Base-by-base conservation (phyloP, 2,329 filamentous ascomycete species). In the Neonectria hederae region DNA sequence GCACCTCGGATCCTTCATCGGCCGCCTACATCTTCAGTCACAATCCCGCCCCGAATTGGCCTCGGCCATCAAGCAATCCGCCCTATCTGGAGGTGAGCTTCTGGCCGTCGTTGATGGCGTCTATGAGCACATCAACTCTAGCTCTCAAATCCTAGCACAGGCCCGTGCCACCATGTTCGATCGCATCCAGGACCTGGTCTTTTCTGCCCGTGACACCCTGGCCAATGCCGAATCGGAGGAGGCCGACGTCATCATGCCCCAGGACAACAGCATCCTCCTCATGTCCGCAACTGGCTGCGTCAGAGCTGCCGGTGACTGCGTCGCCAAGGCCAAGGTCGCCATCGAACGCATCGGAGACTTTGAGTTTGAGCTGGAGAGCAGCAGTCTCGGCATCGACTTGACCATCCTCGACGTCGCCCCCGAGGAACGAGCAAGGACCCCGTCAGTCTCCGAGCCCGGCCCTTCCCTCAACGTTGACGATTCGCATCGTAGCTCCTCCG, bases 321-420 rank as follows among this genome's bases (percentile, higher is more conserved):
- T 97, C 21, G 90, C 92, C 7, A 95, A 94, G 79, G 91, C 94
- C 11, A 93, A 93, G 73, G 86, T 88, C 76, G 89, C 97, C 48
- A 91, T 99, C 62, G 94, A 97, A 79, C 87, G 91, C 65, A 93
- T 96, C 67, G 94, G 94, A 21, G 94, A 97, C 77, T 97, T 97
- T 69, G 94, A 97, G 77, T 89, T 94, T 69, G 93, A 97, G 76
- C 84, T 92, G 59, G 88, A 91, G 69, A 81, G 80, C 19, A 78
- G 75, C 67, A 79, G 83, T 30, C 78, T 92, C 26, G 86, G 84
- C 8, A 83, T 90, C 55, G 86, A 89, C 66, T 76, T 89, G 28
- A 78, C 76, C 17, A 77, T 84, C n/a, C 78, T 88, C 49, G 82
- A 87, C 58, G 72, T 79, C 8, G 75, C 79, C 22, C n/a, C 71